Evolutionary conservation across 768 basidiomycete genomes (phyloP).

Genomic region (Russula earlei): DNA sequence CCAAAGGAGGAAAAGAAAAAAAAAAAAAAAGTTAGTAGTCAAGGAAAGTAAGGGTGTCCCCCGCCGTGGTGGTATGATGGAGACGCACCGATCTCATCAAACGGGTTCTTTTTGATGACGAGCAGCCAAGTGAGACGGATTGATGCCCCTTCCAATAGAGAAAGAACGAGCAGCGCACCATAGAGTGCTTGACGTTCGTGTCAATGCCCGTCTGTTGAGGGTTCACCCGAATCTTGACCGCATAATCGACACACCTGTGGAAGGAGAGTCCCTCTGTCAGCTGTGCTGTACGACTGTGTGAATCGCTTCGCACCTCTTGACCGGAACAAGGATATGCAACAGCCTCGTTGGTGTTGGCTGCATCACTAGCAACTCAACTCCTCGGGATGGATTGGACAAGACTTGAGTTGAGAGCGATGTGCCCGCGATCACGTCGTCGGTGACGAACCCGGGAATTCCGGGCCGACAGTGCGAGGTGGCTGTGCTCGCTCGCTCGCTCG

Average conservation of each 20-base stretch:
- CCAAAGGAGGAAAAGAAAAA: neutral
- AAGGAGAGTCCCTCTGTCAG: neutral
- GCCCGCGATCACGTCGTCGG: too few relatives aligned
- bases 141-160: neutral
- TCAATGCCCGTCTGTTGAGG: slow-evolving; percentile 92
- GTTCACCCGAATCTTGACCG: slow-evolving; percentile 97
- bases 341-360: slow-evolving; percentile 60
- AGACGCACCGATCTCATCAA: slow-evolving; percentile 88
- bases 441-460: neutral
- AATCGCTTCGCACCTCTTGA: slow-evolving; percentile 58
- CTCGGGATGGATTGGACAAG: too few relatives aligned
- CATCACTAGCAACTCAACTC: slow-evolving; percentile 36
- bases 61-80: neutral
- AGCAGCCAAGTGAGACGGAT: neutral
- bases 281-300: neutral
- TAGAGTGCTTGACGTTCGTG: slow-evolving; percentile 96
- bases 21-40: neutral
- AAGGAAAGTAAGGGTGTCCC: neutral
- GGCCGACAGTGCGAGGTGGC: too few relatives aligned
- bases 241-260: slow-evolving; percentile 85
- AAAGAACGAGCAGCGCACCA: slow-evolving; percentile 46
- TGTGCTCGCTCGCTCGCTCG: too few relatives aligned
- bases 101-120: slow-evolving; percentile 66
- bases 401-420: too few relatives aligned
- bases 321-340: slow-evolving; percentile 87